Base-by-base conservation (phyloP, 108 stramenopile genomes). In the Aurantiochytrium sp. region DNA sequence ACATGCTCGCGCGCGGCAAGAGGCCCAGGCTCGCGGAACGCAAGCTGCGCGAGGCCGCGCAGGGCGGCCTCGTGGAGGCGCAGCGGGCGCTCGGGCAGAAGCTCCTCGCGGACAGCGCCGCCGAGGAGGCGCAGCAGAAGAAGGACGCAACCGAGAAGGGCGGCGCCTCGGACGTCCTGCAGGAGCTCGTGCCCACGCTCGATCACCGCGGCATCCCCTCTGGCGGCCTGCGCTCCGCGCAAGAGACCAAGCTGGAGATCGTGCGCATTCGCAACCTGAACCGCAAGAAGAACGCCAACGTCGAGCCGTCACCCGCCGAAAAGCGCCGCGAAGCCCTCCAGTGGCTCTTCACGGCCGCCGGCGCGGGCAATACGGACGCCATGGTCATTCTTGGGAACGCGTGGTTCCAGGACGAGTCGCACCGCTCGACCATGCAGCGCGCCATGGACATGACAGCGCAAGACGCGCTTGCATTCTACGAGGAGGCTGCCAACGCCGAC, bases 171-270 rank as follows among this genome's bases (percentile, higher is more conserved):
- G 73, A 81, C 42, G 45, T 48, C n/a, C 39, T 81, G 42, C 42
- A 41, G 45, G 39, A 41, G 39, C 36, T 41, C 19, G 73, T 81
- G 21, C 73, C 73, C 0, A 48, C 42, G 73, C 45, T 48, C 45
- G 73, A 81, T 48, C 27, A 22, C 17, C n/a, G 45, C n/a, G 73
- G 73, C 12, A 81, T 27, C 42, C 73, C 73, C 12, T 30, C 73
- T 1, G 73, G 73, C 42, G 73, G 73, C 39, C 6, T 2, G 39
- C 42, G 73, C 73, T 30, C 6, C 45, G 73, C 73, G 2, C n/a
- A 41, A 12, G 73, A 81, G 73, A 81, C 73, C 42, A 81, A 81
- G 73, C 73, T 81, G 1, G 73, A 81, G 24, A 81, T 81, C 12
- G 27, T 81, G 21, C 21, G 45, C 24, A 81, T 81, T 24, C 21